Evolutionary conservation across 1,139 yeast genomes (phyloP).

Genomic region (Zygotorulaspora mrakii): DNA sequence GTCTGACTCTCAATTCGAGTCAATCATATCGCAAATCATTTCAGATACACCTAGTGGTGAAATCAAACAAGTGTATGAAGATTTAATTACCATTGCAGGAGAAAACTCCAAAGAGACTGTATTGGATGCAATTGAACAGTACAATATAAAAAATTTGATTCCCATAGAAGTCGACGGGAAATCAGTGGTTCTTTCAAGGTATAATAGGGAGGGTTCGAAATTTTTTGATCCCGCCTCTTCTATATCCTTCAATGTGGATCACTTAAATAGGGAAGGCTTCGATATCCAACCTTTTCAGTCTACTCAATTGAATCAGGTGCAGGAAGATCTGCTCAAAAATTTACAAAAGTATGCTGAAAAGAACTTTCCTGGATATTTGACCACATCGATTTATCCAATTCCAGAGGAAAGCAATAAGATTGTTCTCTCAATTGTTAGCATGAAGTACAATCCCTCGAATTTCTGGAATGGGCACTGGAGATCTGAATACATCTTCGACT

Average conservation of each 20-base stretch:
- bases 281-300: conserved; percentile 47
- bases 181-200: conserved; percentile 43
- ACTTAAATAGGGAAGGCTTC: conserved; percentile 43
- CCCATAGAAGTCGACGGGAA: conserved; percentile 40
- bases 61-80: conserved; percentile 34
- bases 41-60: conserved; percentile 39
- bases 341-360: conserved; percentile 40
- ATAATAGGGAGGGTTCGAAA: conserved; percentile 46
- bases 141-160: conserved; percentile 44
- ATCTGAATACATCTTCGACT: conserved; percentile 53
- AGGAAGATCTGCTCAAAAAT: conserved; percentile 25
- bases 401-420: conserved; percentile 44
- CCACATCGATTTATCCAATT: conserved; percentile 41
- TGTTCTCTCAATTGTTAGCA: conserved; percentile 62
- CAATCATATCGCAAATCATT: conserved; percentile 29
- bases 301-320: conserved; percentile 17
- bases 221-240: conserved; percentile 48
- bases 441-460: conserved; percentile 68
- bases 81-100: conserved; percentile 35
- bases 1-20: conserved; percentile 25
- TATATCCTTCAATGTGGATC: conserved; percentile 60
- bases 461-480: conserved; percentile 91
- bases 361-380: conserved; percentile 46
- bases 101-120: conserved; percentile 35
- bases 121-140: conserved; percentile 41